Percentiles rank a stretch among this genome's conserved stretches.
These are phyloP conservation scores for Arabidopsis suecica DNA, from an alignment of 345 rosid genomes.

Conservation along the genomic window DNA sequence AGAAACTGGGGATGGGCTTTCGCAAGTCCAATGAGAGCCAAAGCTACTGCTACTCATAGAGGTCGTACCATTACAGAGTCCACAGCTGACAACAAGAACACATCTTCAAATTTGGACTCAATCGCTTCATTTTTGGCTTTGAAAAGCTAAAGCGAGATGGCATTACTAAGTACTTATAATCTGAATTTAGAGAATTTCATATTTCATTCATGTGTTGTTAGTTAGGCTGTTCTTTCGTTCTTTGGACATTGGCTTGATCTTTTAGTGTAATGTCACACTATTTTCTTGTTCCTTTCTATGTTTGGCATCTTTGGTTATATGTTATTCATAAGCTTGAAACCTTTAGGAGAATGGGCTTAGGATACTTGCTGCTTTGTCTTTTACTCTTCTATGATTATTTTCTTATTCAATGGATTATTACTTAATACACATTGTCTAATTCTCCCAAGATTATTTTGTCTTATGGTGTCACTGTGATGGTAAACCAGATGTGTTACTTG, in stretches of 20 bases:
- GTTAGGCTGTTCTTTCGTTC: constrained; percentile 35
- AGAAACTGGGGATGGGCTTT: constrained; percentile 95
- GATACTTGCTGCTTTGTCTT: constrained; percentile 35
- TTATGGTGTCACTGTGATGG: constrained; percentile 33
- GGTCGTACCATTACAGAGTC: constrained; percentile 43
- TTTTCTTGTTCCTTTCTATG: constrained; percentile 8
- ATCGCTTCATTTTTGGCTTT: constrained; percentile 79
- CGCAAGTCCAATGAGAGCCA: constrained; percentile 94
- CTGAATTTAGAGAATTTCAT: not conserved
- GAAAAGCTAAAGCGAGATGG: constrained; percentile 47
- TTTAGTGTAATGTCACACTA: constrained; percentile 34
- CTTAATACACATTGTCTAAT: constrained; percentile 18
- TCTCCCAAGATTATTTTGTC: constrained; percentile 25
- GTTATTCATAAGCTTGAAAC: constrained; percentile 31
- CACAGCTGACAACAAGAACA: constrained; percentile 36
- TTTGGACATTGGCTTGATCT: constrained; percentile 39
- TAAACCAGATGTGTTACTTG: constrained; percentile 23
- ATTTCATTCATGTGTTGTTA: constrained; percentile 41
- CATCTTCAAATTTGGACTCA: constrained; percentile 57
- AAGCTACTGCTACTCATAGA: constrained; percentile 44
- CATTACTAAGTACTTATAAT: constrained; percentile 7
- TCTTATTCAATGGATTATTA: constrained; percentile 8
- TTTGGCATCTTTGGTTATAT: constrained; percentile 23
- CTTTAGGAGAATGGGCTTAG: constrained; percentile 27
- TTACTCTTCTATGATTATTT: constrained; percentile 19